Percentiles rank a stretch among this genome's conserved stretches.
Evolutionary conservation across 1,139 yeast species (phyloP).

Genomic region (Saccharomyces hybrid): DNA sequence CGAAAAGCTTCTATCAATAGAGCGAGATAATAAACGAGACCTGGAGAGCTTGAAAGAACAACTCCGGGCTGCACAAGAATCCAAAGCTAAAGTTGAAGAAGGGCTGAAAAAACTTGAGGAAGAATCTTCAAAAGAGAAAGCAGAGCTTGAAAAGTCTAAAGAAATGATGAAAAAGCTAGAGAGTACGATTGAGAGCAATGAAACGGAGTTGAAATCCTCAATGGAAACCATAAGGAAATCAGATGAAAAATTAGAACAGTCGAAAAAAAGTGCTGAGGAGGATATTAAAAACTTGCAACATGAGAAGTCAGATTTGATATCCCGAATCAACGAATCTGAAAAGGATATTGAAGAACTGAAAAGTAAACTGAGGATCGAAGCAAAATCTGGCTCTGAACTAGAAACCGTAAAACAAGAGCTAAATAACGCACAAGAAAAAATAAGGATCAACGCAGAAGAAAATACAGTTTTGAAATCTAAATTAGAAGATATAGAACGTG

Average conservation of each 20-base stretch:
- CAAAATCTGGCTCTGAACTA: background rate
- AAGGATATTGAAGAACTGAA: conserved; percentile 2
- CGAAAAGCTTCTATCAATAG: background rate
- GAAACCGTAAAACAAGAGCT: conserved; percentile 2
- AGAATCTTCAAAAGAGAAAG: background rate
- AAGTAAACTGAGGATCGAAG: background rate
- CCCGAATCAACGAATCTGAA: conserved; percentile 2
- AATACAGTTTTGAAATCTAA: background rate
- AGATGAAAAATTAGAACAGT: conserved; percentile 1
- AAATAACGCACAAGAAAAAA: conserved; percentile 1
- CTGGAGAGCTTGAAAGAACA: background rate
- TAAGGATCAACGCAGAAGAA: background rate
- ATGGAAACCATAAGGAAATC: conserved; percentile 4
- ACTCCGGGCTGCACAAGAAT: background rate
- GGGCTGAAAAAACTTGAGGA: conserved; percentile 4
- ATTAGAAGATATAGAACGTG: background rate
- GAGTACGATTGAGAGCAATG: background rate
- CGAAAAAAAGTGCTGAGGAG: background rate
- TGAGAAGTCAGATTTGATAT: conserved; percentile 1
- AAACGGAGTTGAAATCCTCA: background rate
- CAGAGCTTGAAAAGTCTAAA: background rate
- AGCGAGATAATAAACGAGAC: background rate
- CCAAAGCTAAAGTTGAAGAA: conserved; percentile 2
- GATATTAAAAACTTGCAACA: conserved; percentile 1
- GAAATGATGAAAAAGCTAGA: background rate